A percentile compares a stretch with the other conserved stretches of the same genome.
Evolutionary conservation across 768 basidiomycete species (phyloP).

Genomic region (Xerocomellus intermedius): DNA sequence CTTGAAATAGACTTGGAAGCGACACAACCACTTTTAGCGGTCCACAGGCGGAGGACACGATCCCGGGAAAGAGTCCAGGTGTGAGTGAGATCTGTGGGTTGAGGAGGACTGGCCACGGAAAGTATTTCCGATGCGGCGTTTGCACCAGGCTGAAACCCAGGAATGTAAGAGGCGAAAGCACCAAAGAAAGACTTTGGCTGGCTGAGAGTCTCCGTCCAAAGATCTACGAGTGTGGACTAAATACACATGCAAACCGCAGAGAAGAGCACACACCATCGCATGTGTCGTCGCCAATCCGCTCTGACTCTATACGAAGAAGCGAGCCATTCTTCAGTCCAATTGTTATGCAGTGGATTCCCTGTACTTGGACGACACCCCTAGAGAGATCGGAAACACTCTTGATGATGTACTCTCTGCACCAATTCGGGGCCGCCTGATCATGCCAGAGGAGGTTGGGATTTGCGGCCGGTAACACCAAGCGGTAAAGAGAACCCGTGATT

Average conservation of each 20-base stretch:
- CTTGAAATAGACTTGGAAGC: conserved; percentile 54
- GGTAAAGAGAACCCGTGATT: conserved; percentile 66
- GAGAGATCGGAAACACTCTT: conserved; percentile 46
- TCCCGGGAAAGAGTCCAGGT: conserved; percentile 88
- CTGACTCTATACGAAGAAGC: conserved; percentile 68
- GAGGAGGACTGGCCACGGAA: conserved; percentile 69
- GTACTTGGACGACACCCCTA: conserved; percentile 57
- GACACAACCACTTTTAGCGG: conserved; percentile 70
- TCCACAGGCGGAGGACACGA: conserved; percentile 82
- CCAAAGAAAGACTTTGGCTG: conserved; percentile 67
- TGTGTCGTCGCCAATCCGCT: conserved; percentile 50
- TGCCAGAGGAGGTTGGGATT: conserved; percentile 57
- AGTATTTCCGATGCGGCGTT: conserved; percentile 60
- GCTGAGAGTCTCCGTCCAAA: conserved; percentile 66
- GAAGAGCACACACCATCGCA: conserved; percentile 52
- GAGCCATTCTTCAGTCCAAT: conserved; percentile 60
- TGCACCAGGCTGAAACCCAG: conserved; percentile 45
- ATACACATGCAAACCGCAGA: conserved; percentile 4
- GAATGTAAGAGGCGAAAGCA: conserved; percentile 64
- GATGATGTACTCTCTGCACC: conserved; percentile 68
- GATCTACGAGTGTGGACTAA: conserved; percentile 44
- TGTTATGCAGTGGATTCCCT: conserved; percentile 65
- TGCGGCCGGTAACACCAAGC: conserved; percentile 62
- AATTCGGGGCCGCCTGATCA: conserved; percentile 49
- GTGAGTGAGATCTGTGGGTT: conserved; percentile 71